These are phyloP conservation scores for Penicillium verrucosum DNA, from an alignment of 2,329 filamentous ascomycete genomes.

Conservation along the genomic window DNA sequence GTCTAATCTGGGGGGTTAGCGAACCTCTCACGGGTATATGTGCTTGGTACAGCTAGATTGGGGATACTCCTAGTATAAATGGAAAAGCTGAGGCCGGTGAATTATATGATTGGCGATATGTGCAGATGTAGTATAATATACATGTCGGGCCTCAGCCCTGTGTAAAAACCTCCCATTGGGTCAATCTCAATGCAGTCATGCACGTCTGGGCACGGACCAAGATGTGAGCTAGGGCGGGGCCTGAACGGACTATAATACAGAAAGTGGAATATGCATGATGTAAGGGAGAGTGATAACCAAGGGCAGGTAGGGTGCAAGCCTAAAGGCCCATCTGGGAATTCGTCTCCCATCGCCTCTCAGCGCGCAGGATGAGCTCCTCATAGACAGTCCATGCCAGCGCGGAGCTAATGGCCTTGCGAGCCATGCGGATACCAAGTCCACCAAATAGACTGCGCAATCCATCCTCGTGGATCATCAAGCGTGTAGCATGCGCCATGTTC, in stretches of 20 bases:
- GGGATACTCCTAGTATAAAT: not conserved
- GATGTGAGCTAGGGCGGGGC: not conserved
- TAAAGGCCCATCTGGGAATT: constrained; percentile 25
- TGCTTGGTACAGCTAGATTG: not conserved
- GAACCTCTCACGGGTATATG: not conserved
- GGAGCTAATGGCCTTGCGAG: constrained; percentile 84
- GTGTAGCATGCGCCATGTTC: constrained; percentile 75
- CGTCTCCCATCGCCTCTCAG: constrained; percentile 49
- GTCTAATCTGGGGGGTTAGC: not conserved
- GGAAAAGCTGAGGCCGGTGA: not conserved
- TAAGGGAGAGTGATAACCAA: not conserved
- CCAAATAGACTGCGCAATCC: constrained; percentile 78
- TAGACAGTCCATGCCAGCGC: constrained; percentile 98
- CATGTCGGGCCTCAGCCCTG: not conserved
- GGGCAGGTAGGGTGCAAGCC: not conserved
- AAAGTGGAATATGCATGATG: constrained; percentile 1
- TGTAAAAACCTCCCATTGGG: not conserved
- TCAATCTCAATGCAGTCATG: constrained; percentile 11
- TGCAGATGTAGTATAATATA: constrained; percentile 1
- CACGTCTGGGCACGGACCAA: not conserved
- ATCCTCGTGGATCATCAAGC: constrained; percentile 77
- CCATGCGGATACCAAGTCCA: constrained; percentile 81
- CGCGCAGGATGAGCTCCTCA: constrained; percentile 81
- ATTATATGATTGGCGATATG: not conserved
- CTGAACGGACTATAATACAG: constrained; percentile 17